phyloP scores from a whole-genome alignment of 306 rosid species.

The Mimosa bimucronata region DNA sequence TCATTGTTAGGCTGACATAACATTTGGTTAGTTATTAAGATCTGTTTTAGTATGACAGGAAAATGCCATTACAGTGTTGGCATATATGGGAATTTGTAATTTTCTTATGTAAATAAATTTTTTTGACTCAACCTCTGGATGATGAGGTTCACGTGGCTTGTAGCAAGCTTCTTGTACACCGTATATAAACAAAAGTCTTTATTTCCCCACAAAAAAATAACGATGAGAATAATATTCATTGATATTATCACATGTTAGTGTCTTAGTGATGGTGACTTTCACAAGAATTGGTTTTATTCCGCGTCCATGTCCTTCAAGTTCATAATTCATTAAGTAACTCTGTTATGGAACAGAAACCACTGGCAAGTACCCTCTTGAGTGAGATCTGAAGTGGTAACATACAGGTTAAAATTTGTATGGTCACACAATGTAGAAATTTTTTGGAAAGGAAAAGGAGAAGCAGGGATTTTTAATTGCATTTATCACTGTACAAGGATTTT shows the following conservation, averaged over 20 bases:
- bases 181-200: neutral
- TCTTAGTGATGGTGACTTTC: neutral
- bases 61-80: constrained; percentile 33
- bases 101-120: constrained; percentile 50
- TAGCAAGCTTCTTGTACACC: constrained; percentile 7
- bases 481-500: no score
- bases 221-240: neutral
- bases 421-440: no score
- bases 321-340: neutral
- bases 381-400: neutral
- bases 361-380: neutral
- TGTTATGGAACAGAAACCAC: neutral
- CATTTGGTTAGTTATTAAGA: constrained; percentile 35
- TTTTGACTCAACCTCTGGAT: constrained; percentile 37
- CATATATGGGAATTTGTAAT: constrained; percentile 49
- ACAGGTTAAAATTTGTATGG: neutral
- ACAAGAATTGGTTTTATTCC: neutral
- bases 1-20: constrained; percentile 45
- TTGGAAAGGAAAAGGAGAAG: no score
- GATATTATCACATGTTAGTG: neutral
- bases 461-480: no score
- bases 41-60: constrained; percentile 29
- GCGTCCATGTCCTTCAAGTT: neutral
- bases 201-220: neutral
- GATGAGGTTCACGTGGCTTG: constrained; percentile 22